Evolutionary conservation across 108 stramenopile species (phyloP), one percentile per base, ranked within the genome.

Genomic region (Discostella stelligeroides): DNA sequence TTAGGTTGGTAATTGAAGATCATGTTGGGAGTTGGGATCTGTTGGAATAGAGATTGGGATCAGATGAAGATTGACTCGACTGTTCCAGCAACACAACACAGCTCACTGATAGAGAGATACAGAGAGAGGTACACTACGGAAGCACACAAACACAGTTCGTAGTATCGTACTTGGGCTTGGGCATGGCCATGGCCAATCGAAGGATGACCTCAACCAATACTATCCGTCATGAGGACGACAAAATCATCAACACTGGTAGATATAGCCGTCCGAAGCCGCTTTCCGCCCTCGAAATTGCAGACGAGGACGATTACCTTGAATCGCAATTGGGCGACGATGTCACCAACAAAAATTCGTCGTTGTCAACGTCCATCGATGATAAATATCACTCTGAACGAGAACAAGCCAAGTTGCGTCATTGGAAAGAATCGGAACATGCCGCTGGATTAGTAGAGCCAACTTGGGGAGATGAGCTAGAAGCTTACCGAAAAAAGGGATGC

Each of bases 351-450:
- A 20, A 58, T 9, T 14, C 7, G 0, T 4, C 37, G n/a, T 29
- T 3, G 54, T 34, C 54, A 47, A 4, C 68, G 12, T 72, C 84
- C 2, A 69, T 86, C 10, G 85, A 86, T 7, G 75, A 80, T 34
- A 64, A 80, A 25, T 87, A 87, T 47, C 66, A 64, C 25, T n/a
- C 48, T 3, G 79, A 81, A 54, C 63, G 68, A 40, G 66, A 78
- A 28, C 59, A 62, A 20, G 28, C 71, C 53, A 82, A 79, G 45
- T 6, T 75, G 5, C 69, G 83, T 49, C 78, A 86, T 34, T 95
- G 94, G 94, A 80, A 85, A 47, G 81, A 91, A 50, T 82, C 83
- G 15, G 73, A 85, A 3, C 86, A 81, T 69, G 91, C 91, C 14
- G 88, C 80, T 4, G 94, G 91, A 18, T 57, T 86, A 17, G 87